A percentile compares a stretch with the other conserved stretches of the same genome.
Evolutionary conservation across 2,329 filamentous ascomycete species (phyloP).

Genomic region (Diaporthe velutina): DNA sequence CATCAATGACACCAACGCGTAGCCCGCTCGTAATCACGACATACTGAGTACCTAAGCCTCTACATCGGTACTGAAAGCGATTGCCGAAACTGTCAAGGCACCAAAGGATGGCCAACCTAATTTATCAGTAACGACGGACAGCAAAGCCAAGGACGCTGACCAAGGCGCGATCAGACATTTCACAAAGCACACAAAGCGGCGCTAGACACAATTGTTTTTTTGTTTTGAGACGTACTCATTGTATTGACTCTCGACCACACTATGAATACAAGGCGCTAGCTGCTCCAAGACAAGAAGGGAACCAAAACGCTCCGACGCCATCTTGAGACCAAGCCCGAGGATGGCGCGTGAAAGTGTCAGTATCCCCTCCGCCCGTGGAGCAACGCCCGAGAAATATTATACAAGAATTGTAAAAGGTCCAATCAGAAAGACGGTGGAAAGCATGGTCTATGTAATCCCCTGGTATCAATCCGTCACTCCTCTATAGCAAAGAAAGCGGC

Average conservation of each 20-base stretch:
- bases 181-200: neutral
- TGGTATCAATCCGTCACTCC: conserved; percentile 24
- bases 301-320: neutral
- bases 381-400: conserved; percentile 33
- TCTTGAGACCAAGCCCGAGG: conserved; percentile 23
- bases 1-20: neutral
- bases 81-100: neutral
- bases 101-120: neutral
- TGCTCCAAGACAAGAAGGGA: neutral
- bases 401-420: conserved; percentile 35
- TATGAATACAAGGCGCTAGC: conserved; percentile 30
- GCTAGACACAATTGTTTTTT: neutral
- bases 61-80: neutral
- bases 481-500: neutral
- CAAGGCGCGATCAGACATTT: neutral
- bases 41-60: neutral
- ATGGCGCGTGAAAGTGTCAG: too few species aligned
- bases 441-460: conserved; percentile 13
- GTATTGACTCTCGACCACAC: conserved; percentile 35
- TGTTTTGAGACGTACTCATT: conserved; percentile 31
- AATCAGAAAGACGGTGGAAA: conserved; percentile 27
- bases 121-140: neutral
- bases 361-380: neutral
- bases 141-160: neutral
- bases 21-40: neutral